Evolutionary conservation across 73 alveolate genomes (phyloP).

Genomic region (Urostyla sp.): DNA sequence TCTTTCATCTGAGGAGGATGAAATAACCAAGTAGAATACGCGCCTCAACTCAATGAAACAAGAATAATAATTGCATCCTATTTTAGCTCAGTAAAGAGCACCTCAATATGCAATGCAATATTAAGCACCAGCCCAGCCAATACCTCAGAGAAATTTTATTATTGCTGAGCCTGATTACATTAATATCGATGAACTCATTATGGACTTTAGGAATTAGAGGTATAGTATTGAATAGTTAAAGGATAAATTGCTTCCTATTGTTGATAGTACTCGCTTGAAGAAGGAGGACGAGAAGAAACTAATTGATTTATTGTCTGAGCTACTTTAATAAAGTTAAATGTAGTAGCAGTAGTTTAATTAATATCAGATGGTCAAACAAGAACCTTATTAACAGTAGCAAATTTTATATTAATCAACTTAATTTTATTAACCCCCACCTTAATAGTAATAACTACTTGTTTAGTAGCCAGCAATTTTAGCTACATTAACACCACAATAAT

Average conservation of each 20-base stretch:
- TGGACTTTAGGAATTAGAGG: neutral
- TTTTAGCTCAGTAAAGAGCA: neutral
- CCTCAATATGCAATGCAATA: neutral
- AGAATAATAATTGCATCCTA: conserved; percentile 1
- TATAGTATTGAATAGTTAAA: neutral
- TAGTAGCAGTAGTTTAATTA: neutral
- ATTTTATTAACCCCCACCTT: too few species aligned
- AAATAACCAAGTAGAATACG: neutral
- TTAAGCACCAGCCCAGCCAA: neutral
- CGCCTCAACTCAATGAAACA: neutral
- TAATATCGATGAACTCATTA: conserved; percentile 12
- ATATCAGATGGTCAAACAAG: neutral
- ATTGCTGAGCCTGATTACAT: neutral
- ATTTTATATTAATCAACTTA: neutral
- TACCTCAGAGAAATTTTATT: neutral
- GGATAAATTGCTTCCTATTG: conserved; percentile 5
- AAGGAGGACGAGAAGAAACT: conserved; percentile 25
- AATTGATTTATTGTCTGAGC: neutral
- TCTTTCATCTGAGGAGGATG: conserved; percentile 36
- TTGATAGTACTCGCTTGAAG: neutral
- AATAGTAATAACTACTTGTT: too few species aligned
- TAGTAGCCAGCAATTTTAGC: too few species aligned
- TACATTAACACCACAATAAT: too few species aligned
- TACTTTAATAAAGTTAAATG: neutral
- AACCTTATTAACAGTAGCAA: neutral